These are phyloP conservation scores for Ogataea haglerorum DNA, from an alignment of 805 yeast genomes.

Conservation along the genomic window DNA sequence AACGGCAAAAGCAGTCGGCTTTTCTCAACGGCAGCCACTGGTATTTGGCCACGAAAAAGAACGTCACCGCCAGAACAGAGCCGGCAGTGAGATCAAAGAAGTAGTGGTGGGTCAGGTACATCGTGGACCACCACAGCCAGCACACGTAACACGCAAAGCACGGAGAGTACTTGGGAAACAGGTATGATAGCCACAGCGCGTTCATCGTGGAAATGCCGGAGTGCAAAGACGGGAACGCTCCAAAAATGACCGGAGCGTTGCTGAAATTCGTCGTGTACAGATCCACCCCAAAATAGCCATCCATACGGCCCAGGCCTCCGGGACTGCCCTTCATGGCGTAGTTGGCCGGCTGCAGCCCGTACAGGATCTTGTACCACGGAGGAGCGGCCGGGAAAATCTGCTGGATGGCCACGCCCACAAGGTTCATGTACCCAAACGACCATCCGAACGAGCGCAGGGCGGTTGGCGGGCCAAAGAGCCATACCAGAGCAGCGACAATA, in stretches of 20 bases:
- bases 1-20: slow-evolving; percentile 56
- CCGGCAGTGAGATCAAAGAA: slow-evolving; percentile 91
- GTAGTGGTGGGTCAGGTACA: slow-evolving; percentile 95
- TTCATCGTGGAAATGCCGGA: slow-evolving; percentile 92
- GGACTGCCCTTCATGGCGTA: slow-evolving; percentile 89
- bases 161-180: slow-evolving; percentile 67
- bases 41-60: slow-evolving; percentile 68
- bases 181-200: slow-evolving; percentile 74
- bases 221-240: slow-evolving; percentile 71
- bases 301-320: slow-evolving; percentile 89
- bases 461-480: slow-evolving; percentile 89
- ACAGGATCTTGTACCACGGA: slow-evolving; percentile 85
- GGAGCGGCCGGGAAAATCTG: slow-evolving; percentile 88
- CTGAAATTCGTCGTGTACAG: slow-evolving; percentile 76
- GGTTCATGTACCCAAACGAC: slow-evolving; percentile 91
- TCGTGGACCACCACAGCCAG: slow-evolving; percentile 98
- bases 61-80: slow-evolving; percentile 65
- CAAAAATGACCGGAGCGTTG: slow-evolving; percentile 88
- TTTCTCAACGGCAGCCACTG: slow-evolving; percentile 59
- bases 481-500: slow-evolving; percentile 71
- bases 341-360: slow-evolving; percentile 84
- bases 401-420: slow-evolving; percentile 78
- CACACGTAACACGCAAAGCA: slow-evolving; percentile 71
- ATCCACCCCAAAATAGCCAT: slow-evolving; percentile 68
- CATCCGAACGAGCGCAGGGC: slow-evolving; percentile 78